Evolutionary conservation across 192 early-diverging fungal species (phyloP).

Genomic region (Gryganskiella cystojenkinii): DNA sequence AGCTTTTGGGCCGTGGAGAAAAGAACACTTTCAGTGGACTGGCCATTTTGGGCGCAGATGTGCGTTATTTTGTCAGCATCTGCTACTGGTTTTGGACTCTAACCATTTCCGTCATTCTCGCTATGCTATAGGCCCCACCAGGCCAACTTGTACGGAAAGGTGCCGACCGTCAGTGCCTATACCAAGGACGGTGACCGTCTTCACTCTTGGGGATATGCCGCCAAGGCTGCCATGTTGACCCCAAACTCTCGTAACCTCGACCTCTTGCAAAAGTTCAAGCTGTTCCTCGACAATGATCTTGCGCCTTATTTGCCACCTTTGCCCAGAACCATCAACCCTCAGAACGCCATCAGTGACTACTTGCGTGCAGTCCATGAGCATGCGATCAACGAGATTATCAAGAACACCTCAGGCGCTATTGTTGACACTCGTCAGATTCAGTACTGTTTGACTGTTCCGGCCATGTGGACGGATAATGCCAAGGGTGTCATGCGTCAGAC

Average conservation of each 20-base stretch:
- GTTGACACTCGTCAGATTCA: constrained; percentile 54
- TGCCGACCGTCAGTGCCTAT: constrained; percentile 61
- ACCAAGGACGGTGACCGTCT: constrained; percentile 52
- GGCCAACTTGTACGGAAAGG: constrained; percentile 58
- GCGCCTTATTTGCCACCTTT: constrained; percentile 56
- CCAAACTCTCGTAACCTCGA: constrained; percentile 52
- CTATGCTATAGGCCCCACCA: constrained; percentile 13
- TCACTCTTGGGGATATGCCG: constrained; percentile 59
- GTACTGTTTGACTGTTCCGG: constrained; percentile 62
- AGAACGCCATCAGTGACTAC: constrained; percentile 62
- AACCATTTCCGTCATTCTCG: background rate
- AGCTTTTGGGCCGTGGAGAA: too few relatives aligned
- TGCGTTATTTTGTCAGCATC: too few relatives aligned
- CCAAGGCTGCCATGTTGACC: constrained; percentile 53
- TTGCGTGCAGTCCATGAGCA: constrained; percentile 57
- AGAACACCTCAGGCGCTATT: constrained; percentile 52
- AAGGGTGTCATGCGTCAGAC: constrained; percentile 65
- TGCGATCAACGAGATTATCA: constrained; percentile 53
- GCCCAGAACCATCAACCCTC: constrained; percentile 53
- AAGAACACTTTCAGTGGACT: too few relatives aligned
- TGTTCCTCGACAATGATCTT: constrained; percentile 60
- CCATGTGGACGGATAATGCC: constrained; percentile 66
- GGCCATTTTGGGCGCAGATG: too few relatives aligned
- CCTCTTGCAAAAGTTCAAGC: constrained; percentile 59
- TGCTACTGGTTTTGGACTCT: too few relatives aligned